Evolutionary conservation across 768 basidiomycete genomes (phyloP).

Genomic region (Sarcodon sp.): DNA sequence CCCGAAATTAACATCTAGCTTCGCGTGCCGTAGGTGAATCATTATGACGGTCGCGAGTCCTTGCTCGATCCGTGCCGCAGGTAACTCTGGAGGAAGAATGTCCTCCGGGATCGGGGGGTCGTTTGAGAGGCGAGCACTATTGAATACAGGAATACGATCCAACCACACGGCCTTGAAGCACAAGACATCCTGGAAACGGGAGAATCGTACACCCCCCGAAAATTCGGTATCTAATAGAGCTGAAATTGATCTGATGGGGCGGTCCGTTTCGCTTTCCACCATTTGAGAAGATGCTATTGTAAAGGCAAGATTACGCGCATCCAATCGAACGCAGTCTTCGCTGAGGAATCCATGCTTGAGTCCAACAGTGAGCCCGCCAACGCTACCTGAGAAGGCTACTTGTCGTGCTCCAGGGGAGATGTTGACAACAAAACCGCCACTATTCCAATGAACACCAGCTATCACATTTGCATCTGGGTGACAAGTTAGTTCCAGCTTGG

Average conservation of each 20-base stretch:
- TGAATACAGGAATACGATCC: constrained; percentile 60
- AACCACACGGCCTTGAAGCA: constrained; percentile 96
- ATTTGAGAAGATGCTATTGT: constrained; percentile 54
- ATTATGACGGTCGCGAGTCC: constrained; percentile 51
- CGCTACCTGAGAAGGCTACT: constrained; percentile 62
- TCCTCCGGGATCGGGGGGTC: constrained; percentile 17
- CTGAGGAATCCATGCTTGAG: constrained; percentile 80
- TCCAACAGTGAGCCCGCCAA: constrained; percentile 71
- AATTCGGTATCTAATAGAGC: constrained; percentile 80
- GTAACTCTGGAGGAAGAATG: constrained; percentile 11
- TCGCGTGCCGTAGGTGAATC: constrained; percentile 59
- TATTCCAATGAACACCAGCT: constrained; percentile 85
- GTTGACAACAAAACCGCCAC: constrained; percentile 80
- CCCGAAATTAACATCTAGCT: constrained; percentile 71
- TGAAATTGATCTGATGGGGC: constrained; percentile 44
- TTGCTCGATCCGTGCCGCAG: constrained; percentile 16
- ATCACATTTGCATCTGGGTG: constrained; percentile 89
- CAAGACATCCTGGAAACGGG: constrained; percentile 81
- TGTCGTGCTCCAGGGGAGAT: constrained; percentile 63
- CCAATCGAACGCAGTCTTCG: constrained; percentile 69
- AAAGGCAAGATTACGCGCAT: constrained; percentile 74
- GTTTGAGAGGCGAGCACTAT: constrained; percentile 27
- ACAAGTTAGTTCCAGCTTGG: constrained; percentile 76
- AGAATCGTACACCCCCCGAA: constrained; percentile 66
- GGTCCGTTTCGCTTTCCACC: constrained; percentile 20